Conservation (phyloP, 305 asterid genomes). For the Fraxinus greggii region DNA sequence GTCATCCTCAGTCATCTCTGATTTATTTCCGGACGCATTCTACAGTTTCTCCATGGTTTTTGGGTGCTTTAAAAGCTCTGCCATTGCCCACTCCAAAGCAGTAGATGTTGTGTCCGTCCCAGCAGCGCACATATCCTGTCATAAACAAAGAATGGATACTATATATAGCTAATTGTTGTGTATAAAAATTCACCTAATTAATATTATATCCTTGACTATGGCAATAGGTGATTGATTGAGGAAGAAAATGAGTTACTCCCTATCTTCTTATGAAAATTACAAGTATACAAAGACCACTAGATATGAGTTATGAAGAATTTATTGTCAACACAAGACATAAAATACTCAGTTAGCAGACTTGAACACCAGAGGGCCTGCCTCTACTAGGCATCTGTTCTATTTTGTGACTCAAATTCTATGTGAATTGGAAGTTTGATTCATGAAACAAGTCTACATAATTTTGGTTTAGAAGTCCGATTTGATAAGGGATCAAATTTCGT, state of each 20-base stretch:
- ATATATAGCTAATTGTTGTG: too few species aligned
- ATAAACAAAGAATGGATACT: neutral
- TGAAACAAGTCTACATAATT: too few species aligned
- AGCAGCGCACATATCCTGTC: constrained; percentile 14
- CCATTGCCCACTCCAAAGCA: constrained; percentile 5
- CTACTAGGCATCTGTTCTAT: too few species aligned
- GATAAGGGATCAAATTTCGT: too few species aligned
- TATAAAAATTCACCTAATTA: neutral
- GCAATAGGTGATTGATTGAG: too few species aligned
- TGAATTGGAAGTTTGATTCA: too few species aligned
- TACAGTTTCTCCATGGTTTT: neutral
- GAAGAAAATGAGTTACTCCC: too few species aligned
- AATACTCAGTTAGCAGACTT: neutral
- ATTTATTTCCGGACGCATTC: constrained; percentile 7
- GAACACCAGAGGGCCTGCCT: too few species aligned
- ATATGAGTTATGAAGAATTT: neutral
- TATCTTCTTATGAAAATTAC: too few species aligned
- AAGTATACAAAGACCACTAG: neutral
- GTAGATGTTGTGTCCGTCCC: constrained; percentile 14
- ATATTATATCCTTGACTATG: too few species aligned
- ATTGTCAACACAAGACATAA: neutral
- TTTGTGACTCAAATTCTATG: too few species aligned
- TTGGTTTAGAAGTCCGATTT: too few species aligned
- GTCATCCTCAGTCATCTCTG: constrained; percentile 26
- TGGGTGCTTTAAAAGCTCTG: constrained; percentile 9